These are phyloP conservation scores for Orbilia javanica DNA, from an alignment of 2,329 filamentous ascomycete genomes.

Conservation along the genomic window DNA sequence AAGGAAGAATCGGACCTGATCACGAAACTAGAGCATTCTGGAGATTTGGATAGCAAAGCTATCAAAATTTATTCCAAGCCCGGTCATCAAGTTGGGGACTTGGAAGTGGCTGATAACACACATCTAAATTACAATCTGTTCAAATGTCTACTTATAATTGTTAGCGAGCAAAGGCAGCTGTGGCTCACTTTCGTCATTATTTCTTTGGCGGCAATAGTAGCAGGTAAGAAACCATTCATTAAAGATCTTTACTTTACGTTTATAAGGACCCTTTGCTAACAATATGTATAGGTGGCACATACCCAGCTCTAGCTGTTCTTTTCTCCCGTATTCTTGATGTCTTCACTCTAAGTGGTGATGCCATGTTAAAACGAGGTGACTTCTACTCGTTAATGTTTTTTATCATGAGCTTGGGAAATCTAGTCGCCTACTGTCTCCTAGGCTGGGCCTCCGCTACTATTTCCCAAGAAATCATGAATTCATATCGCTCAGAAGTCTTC, in stretches of 20 bases:
- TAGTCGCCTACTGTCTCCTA: conserved; percentile 70
- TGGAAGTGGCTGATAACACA: conserved; percentile 59
- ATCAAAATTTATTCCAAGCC: neutral
- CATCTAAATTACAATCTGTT: conserved; percentile 64
- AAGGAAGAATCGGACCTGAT: neutral
- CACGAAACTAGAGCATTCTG: neutral
- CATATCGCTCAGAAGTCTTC: conserved; percentile 63
- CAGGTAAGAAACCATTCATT: conserved; percentile 9
- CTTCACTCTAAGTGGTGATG: conserved; percentile 66
- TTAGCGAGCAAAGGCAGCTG: conserved; percentile 71
- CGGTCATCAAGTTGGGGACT: neutral
- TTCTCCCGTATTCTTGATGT: conserved; percentile 71
- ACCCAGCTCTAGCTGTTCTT: conserved; percentile 70
- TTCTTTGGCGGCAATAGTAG: conserved; percentile 63
- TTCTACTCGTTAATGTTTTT: conserved; percentile 78
- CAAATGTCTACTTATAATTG: conserved; percentile 71
- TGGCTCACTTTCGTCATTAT: conserved; percentile 71
- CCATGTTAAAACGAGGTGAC: conserved; percentile 66
- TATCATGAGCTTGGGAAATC: conserved; percentile 70
- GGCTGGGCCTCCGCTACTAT: conserved; percentile 60
- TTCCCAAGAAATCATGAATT: conserved; percentile 35
- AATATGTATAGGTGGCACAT: conserved; percentile 64
- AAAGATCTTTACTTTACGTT: neutral
- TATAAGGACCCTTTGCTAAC: neutral
- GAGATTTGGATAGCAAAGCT: neutral